Conservation (phyloP, 2,329 filamentous ascomycete genomes). For the Zymoseptoria pseudotritici region DNA sequence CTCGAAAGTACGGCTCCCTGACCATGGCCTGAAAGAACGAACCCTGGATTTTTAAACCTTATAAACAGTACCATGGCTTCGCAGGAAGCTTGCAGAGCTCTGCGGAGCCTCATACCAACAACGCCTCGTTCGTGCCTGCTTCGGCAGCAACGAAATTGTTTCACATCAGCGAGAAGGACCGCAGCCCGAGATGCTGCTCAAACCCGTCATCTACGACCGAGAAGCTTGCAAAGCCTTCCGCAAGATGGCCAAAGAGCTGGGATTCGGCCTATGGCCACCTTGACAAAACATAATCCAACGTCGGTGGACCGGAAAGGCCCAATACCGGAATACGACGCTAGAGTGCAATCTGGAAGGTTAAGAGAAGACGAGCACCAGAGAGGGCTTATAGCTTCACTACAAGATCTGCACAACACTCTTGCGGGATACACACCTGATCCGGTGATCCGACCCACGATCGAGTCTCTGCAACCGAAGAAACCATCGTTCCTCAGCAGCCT, state of each 20-base stretch:
- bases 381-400: conserved; percentile 79
- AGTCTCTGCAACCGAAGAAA: conserved; percentile 53
- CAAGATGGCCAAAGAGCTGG: not conserved
- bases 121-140: conserved; percentile 4
- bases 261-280: conserved; percentile 21
- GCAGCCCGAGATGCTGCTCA: not conserved
- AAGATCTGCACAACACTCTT: conserved; percentile 81
- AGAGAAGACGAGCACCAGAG: conserved; percentile 87
- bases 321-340: conserved; percentile 77
- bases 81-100: conserved; percentile 15
- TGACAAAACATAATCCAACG: conserved; percentile 23
- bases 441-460: conserved; percentile 69
- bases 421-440: conserved; percentile 63
- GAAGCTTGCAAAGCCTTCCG: not conserved
- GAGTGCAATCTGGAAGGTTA: conserved; percentile 66
- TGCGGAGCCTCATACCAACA: conserved; percentile 17
- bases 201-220: not conserved
- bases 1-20: not conserved
- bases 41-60: not conserved
- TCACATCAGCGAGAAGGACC: not conserved
- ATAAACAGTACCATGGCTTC: conserved; percentile 18
- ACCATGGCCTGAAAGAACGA: not conserved
- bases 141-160: not conserved
- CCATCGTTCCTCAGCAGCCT: conserved; percentile 50
- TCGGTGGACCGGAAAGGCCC: conserved; percentile 50